Evolutionary conservation across 164 flowering plant genomes (phyloP).

Genomic region (Magnolia sinica): DNA sequence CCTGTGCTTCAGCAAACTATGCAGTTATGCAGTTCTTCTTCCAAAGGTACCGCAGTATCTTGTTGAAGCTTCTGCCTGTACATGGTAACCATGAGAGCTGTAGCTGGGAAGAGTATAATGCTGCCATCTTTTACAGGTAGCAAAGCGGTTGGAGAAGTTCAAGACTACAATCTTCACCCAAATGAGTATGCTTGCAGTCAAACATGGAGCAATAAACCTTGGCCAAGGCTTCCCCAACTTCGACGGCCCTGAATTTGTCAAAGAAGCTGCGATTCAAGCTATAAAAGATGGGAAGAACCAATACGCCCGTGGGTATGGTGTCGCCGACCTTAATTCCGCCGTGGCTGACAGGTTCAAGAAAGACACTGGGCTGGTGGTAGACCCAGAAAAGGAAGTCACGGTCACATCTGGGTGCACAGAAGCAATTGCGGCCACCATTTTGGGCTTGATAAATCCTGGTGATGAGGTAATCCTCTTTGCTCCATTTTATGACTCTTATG

Average conservation of each 20-base stretch:
- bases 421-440: conserved; percentile 94
- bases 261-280: conserved; percentile 93
- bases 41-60: not conserved
- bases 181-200: conserved; percentile 90
- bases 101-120: not conserved
- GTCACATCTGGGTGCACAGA: conserved; percentile 98
- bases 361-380: conserved; percentile 77
- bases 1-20: not conserved
- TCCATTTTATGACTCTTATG: conserved; percentile 96
- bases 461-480: conserved; percentile 95
- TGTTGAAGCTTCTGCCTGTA: not conserved
- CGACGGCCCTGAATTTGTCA: conserved; percentile 97
- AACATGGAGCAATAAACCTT: conserved; percentile 94
- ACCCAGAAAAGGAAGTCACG: conserved; percentile 94
- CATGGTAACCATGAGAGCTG: not conserved
- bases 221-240: conserved; percentile 98
- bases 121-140: conserved; percentile 45
- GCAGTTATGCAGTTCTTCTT: not conserved
- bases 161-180: conserved; percentile 95
- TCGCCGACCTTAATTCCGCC: conserved; percentile 81
- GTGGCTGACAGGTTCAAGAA: conserved; percentile 75
- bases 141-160: conserved; percentile 96
- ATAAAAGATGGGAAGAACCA: conserved; percentile 91
- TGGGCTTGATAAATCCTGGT: conserved; percentile 91
- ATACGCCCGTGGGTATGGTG: conserved; percentile 91